Evolutionary conservation across 2,329 filamentous ascomycete species (phyloP).

Genomic region (Hymenoscyphus fructigenus): DNA sequence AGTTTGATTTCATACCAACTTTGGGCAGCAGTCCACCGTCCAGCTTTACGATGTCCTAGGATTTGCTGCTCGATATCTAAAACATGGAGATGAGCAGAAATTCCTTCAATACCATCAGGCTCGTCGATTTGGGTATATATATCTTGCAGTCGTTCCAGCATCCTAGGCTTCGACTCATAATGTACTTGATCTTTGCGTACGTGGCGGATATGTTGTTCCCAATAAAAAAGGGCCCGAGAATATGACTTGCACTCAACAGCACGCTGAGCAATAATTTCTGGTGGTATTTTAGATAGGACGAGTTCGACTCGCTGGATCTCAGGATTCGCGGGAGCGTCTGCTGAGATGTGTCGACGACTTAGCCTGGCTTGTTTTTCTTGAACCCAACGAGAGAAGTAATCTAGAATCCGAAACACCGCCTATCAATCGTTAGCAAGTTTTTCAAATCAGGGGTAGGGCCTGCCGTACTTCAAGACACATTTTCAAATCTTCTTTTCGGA

Average conservation of each 20-base stretch:
- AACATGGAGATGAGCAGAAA: constrained; percentile 81
- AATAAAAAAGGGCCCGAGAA: constrained; percentile 86
- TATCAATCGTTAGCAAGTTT: constrained; percentile 41
- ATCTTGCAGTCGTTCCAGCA: constrained; percentile 79
- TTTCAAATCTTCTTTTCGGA: constrained; percentile 73
- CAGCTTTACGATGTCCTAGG: constrained; percentile 87
- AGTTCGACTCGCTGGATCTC: constrained; percentile 65
- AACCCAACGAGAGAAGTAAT: constrained; percentile 89
- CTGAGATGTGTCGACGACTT: constrained; percentile 36
- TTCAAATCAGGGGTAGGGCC: not conserved
- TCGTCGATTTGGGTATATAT: constrained; percentile 98
- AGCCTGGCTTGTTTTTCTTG: constrained; percentile 56
- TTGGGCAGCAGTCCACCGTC: constrained; percentile 90
- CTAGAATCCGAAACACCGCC: constrained; percentile 86
- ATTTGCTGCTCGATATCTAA: constrained; percentile 94
- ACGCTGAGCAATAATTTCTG: constrained; percentile 73
- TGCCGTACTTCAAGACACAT: constrained; percentile 76
- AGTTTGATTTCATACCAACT: constrained; percentile 96
- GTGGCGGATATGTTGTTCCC: constrained; percentile 83
- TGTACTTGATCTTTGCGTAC: constrained; percentile 23
- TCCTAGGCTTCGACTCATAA: constrained; percentile 48
- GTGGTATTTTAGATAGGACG: constrained; percentile 67
- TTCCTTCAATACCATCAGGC: constrained; percentile 92
- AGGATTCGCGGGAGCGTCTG: constrained; percentile 38
- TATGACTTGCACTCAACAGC: constrained; percentile 95